Evolutionary conservation across 2,329 filamentous ascomycete species (phyloP).

Genomic region (Graphilbum sp.): DNA sequence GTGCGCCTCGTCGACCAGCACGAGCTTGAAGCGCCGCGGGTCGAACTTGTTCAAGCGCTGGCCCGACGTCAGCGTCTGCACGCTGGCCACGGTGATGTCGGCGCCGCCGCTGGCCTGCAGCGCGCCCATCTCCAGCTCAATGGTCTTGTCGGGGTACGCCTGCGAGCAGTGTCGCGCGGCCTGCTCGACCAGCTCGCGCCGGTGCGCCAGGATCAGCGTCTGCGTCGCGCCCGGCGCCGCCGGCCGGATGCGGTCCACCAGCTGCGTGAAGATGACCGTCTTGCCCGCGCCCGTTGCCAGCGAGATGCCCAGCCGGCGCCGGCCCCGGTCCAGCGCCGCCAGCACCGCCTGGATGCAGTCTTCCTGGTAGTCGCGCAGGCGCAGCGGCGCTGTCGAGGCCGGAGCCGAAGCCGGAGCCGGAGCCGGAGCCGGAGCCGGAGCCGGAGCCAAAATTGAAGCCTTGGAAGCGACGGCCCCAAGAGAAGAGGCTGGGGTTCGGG

Average conservation of each 20-base stretch:
- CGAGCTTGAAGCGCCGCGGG: conserved; percentile 63
- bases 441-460: background rate
- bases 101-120: conserved; percentile 60
- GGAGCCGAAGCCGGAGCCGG: background rate
- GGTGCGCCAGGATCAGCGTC: conserved; percentile 82
- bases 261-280: conserved; percentile 91
- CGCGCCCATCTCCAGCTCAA: conserved; percentile 87
- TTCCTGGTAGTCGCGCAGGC: conserved; percentile 71
- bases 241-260: conserved; percentile 61
- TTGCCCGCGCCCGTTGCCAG: conserved; percentile 81
- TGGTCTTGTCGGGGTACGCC: conserved; percentile 62
- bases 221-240: conserved; percentile 43
- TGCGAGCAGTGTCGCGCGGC: conserved; percentile 69
- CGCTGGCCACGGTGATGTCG: conserved; percentile 86
- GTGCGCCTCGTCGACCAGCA: conserved; percentile 92
- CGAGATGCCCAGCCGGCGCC: conserved; percentile 69
- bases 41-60: conserved; percentile 72
- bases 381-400: conserved; percentile 18
- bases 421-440: background rate
- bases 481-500: background rate
- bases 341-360: conserved; percentile 80
- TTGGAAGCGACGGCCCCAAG: background rate
- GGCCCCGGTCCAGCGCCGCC: conserved; percentile 47
- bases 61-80: conserved; percentile 67
- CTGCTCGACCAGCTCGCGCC: conserved; percentile 86